These are phyloP conservation scores for Fusarium neocosmosporiellum DNA, from an alignment of 2,329 filamentous ascomycete species.

Conservation along the genomic window DNA sequence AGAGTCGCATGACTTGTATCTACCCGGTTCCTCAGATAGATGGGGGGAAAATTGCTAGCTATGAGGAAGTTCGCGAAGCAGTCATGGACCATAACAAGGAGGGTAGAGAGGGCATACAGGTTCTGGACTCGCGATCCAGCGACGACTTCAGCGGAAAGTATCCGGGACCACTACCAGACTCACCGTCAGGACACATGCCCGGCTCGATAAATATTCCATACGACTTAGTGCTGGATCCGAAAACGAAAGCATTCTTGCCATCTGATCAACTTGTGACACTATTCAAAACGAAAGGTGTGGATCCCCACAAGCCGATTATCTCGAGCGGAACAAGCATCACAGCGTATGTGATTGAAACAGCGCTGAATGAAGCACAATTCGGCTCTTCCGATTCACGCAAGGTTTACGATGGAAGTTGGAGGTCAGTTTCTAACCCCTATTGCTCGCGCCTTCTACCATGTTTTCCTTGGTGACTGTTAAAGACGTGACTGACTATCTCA, in stretches of 20 bases:
- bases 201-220: conserved; percentile 89
- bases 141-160: conserved; percentile 86
- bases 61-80: conserved; percentile 84
- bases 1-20: no score
- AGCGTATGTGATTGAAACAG: conserved; percentile 91
- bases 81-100: conserved; percentile 83
- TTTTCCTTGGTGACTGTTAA: no score
- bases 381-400: conserved; percentile 73
- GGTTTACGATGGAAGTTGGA: conserved; percentile 98
- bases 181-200: conserved; percentile 92
- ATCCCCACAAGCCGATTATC: conserved; percentile 83
- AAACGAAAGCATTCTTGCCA: conserved; percentile 83
- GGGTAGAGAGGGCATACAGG: conserved; percentile 83
- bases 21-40: conserved; percentile 73
- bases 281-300: conserved; percentile 81
- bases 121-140: conserved; percentile 85
- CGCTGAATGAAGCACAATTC: conserved; percentile 81
- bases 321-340: conserved; percentile 93
- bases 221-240: conserved; percentile 80
- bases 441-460: no score
- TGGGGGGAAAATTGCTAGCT: conserved; percentile 76
- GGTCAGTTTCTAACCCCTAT: conserved; percentile 74
- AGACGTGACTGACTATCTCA: no score
- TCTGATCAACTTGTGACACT: conserved; percentile 77
- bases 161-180: conserved; percentile 85